Evolutionary conservation across 192 early-diverging fungal genomes (phyloP).

Genomic region (Rhizophagus clarus): DNA sequence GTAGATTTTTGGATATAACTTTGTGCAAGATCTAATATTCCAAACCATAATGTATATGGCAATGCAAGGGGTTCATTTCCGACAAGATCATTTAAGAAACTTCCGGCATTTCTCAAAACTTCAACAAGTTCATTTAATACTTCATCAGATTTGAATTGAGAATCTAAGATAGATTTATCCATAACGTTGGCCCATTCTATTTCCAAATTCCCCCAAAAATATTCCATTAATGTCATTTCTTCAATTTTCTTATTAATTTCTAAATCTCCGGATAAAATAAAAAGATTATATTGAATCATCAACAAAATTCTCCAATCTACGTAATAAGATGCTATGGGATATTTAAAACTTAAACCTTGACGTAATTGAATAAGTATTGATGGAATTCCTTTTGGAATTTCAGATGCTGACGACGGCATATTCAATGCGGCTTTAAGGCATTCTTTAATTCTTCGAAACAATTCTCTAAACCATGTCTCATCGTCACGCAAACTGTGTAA

Average conservation of each 20-base stretch:
- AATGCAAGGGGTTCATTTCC: too few species aligned
- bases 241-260: too few species aligned
- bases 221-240: too few species aligned
- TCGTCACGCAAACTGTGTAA: background rate
- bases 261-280: too few species aligned
- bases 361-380: too few species aligned
- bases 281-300: too few species aligned
- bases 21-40: too few species aligned
- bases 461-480: background rate
- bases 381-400: too few species aligned
- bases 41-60: too few species aligned
- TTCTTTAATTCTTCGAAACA: background rate
- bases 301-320: too few species aligned
- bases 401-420: background rate
- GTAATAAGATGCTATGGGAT: too few species aligned
- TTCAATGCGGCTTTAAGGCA: background rate
- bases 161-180: background rate
- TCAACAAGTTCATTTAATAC: background rate
- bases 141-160: background rate
- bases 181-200: background rate
- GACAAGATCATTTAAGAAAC: background rate
- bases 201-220: background rate
- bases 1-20: background rate
- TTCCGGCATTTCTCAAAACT: background rate
- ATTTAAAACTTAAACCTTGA: too few species aligned